Percentiles rank a stretch among this genome's conserved stretches.
Conservation (phyloP, 805 yeast species). For the Myxozyma neotropica region DNA sequence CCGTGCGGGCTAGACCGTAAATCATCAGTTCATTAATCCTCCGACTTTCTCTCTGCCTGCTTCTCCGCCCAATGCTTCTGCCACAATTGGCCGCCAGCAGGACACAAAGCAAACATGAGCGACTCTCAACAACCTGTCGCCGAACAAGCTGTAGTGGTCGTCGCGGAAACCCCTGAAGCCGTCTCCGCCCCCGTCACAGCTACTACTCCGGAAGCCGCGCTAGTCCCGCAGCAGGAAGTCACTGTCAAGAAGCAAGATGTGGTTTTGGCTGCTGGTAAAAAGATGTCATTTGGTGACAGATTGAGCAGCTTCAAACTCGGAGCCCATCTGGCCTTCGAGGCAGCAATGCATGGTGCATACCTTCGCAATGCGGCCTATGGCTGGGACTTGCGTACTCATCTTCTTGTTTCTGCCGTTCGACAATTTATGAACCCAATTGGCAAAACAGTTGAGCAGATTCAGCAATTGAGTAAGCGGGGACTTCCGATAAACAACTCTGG, state of each 20-base stretch:
- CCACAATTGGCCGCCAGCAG: neutral
- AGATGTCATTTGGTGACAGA: neutral
- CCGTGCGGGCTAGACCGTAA: too few species aligned
- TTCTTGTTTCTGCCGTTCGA: conserved; percentile 25
- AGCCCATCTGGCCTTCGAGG: conserved; percentile 18
- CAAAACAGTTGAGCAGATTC: conserved; percentile 26
- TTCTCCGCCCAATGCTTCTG: neutral
- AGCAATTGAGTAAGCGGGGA: neutral
- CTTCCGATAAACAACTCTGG: conserved; percentile 9
- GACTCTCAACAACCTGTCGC: neutral
- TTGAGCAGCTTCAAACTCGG: neutral
- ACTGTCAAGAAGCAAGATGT: neutral
- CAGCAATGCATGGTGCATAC: conserved; percentile 23
- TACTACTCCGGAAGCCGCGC: neutral
- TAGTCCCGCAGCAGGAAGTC: neutral
- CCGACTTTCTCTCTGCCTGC: neutral
- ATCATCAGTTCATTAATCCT: neutral
- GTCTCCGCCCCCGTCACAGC: neutral
- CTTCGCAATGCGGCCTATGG: conserved; percentile 27
- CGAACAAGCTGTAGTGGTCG: neutral
- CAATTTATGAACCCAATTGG: conserved; percentile 2
- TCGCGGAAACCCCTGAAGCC: neutral
- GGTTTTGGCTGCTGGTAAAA: neutral
- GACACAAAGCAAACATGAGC: neutral
- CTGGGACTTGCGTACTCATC: conserved; percentile 30